Percentiles rank a stretch among this genome's conserved stretches.
Conservation (phyloP, 148 eudicot genomes). For the Rhododendron simsii region DNA sequence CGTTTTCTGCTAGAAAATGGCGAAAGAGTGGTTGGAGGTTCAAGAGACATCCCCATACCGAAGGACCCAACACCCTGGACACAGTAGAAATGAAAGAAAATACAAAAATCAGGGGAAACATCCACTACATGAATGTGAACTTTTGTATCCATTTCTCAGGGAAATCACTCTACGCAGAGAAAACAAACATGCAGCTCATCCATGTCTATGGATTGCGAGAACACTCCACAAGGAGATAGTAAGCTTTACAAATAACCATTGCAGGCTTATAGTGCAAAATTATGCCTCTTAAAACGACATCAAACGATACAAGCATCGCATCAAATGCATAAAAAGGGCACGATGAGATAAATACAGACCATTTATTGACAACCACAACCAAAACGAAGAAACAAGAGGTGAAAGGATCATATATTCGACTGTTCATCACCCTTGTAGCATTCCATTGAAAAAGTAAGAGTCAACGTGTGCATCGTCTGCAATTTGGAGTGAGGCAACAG, state of each 20-base stretch:
- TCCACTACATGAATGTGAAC: not conserved
- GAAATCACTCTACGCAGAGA: not conserved
- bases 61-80: not conserved
- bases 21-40: not conserved
- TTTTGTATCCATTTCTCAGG: not conserved
- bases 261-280: not conserved
- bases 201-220: not conserved
- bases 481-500: constrained; percentile 79
- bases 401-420: not conserved
- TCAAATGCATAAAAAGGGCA: not conserved
- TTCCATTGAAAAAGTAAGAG: constrained; percentile 40
- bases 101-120: not conserved
- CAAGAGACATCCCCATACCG: not conserved
- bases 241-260: not conserved
- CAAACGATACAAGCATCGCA: not conserved
- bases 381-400: constrained; percentile 4
- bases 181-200: not conserved
- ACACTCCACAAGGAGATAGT: not conserved
- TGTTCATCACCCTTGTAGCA: constrained; percentile 30
- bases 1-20: not conserved
- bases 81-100: not conserved
- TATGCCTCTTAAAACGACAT: not conserved
- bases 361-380: constrained; percentile 3
- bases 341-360: not conserved
- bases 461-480: constrained; percentile 58